Evolutionary conservation across 2,329 filamentous ascomycete species (phyloP).

Genomic region (Aspergillus sp.): DNA sequence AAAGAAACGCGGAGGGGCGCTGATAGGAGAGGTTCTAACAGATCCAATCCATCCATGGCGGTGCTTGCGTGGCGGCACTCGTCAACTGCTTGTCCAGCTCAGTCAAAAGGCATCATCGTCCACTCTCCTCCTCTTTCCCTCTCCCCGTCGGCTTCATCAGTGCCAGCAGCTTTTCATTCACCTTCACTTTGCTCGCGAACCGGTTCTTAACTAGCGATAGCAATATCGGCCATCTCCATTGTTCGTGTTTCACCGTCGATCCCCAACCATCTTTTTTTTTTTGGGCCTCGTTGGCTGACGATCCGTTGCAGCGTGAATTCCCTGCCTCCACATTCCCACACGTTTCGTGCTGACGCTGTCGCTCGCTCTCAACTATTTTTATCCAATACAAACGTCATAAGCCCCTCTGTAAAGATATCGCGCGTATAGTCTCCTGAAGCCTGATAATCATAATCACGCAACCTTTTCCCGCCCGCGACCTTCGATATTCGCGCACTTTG

Average conservation of each 20-base stretch:
- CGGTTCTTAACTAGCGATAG: background rate
- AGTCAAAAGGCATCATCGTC: slow-evolving; percentile 20
- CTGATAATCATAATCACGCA: slow-evolving; percentile 1
- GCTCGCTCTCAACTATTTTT: slow-evolving; percentile 3
- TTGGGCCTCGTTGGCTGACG: slow-evolving; percentile 3
- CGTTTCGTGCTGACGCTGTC: background rate
- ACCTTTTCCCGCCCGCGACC: background rate
- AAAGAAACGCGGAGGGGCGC: background rate
- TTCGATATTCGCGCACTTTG: background rate
- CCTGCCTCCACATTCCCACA: slow-evolving; percentile 7
- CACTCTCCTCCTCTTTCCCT: slow-evolving; percentile 7
- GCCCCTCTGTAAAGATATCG: slow-evolving; percentile 1
- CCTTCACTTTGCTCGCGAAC: background rate
- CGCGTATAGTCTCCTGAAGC: background rate
- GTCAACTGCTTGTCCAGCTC: slow-evolving; percentile 19
- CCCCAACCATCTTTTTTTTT: slow-evolving; percentile 9
- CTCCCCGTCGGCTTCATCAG: background rate
- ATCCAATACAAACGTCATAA: slow-evolving; percentile 7
- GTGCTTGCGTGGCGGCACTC: slow-evolving; percentile 30
- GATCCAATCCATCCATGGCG: slow-evolving; percentile 6
- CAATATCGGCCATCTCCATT: background rate
- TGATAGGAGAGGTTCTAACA: slow-evolving; percentile 20
- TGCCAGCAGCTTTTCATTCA: background rate
- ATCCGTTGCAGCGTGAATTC: slow-evolving; percentile 2
- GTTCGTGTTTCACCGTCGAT: slow-evolving; percentile 6